Evolutionary conservation across 805 yeast genomes (phyloP).

Genomic region (Kuraishia molischiana): DNA sequence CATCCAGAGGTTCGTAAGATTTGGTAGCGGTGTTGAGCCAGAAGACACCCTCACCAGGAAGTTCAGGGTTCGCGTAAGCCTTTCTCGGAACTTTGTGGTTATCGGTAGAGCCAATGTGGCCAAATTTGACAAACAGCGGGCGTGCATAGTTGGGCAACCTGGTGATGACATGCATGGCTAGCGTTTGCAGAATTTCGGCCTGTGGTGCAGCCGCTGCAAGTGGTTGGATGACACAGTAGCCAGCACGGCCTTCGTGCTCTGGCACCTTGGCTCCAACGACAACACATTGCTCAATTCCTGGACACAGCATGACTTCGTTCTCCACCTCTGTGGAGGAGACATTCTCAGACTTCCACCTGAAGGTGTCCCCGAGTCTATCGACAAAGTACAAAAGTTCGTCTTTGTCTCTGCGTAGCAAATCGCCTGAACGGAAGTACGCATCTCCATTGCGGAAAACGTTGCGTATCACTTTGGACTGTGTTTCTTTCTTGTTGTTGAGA

Average conservation of each 20-base stretch:
- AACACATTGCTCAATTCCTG: slow-evolving; percentile 52
- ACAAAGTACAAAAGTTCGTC: slow-evolving; percentile 72
- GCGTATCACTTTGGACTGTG: slow-evolving; percentile 62
- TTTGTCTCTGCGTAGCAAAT: slow-evolving; percentile 59
- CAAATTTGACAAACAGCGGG: slow-evolving; percentile 74
- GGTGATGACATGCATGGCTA: slow-evolving; percentile 24
- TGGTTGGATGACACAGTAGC: slow-evolving; percentile 74
- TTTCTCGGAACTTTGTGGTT: slow-evolving; percentile 78
- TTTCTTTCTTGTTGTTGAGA: slow-evolving; percentile 68
- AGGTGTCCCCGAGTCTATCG: slow-evolving; percentile 91
- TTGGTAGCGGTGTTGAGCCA: slow-evolving; percentile 45
- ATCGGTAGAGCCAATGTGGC: slow-evolving; percentile 56
- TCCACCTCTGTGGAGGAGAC: slow-evolving; percentile 93
- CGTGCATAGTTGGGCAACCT: slow-evolving; percentile 77
- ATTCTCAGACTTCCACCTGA: slow-evolving; percentile 94
- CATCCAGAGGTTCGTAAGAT: slow-evolving; percentile 47
- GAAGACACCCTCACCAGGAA: slow-evolving; percentile 60
- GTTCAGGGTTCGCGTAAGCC: slow-evolving; percentile 51
- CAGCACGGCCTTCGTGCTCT: slow-evolving; percentile 90
- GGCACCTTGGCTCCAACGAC: slow-evolving; percentile 86
- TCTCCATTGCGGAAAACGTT: slow-evolving; percentile 81
- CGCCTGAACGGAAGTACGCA: slow-evolving; percentile 88
- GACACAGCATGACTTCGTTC: slow-evolving; percentile 44
- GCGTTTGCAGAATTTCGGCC: slow-evolving; percentile 22
- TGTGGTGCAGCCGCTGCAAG: slow-evolving; percentile 8